Evolutionary conservation across 192 early-diverging fungal genomes (phyloP), one percentile per base, ranked within the genome.

Genomic region (Coemansia sp.): DNA sequence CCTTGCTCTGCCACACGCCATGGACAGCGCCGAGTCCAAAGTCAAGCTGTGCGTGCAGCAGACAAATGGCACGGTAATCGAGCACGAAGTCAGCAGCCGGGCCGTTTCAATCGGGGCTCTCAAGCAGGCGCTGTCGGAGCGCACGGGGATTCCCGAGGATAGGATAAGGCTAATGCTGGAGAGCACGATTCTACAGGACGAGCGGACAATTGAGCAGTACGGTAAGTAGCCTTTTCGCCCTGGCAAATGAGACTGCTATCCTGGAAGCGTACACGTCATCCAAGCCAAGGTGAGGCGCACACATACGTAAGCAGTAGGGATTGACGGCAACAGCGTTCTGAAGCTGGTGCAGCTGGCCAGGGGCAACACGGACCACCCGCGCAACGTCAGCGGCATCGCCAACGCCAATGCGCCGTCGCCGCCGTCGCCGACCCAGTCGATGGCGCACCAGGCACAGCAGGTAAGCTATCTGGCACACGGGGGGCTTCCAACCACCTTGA

Each of bases 121-220:
- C 34, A 71, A 71, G 43, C 25, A 16, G 31, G 27, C 50, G 22
- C 44, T 71, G 12, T 41, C 60, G 0, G 47, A 64, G 42, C 39
- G 42, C 28, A 64, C 52, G 5, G 51, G 54, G 23, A 54, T 71
- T 30, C 67, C 67, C 13, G 31, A 50, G 10, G 56, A 46, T 17
- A 40, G 56, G 42, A 71, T 71, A 44, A 48, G 67, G 30, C 43
- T 71, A 42, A 59, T 64, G 51, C 31, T 59, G 1, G 53, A 53
- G 12, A 64, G 51, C 52, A 37, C 41, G 30, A 71, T 71, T 42
- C 51, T 71, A 29, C 44, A 23, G 28, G 67, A 71, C 67, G 47
- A 37, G 40, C 51, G 51, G 29, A 39, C 55, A 11, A 56, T 71
- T n/a, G 56, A 46, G 11, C 39, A 53, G 22, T 71, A 64, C 44